Conservation (phyloP, 208 protist species). For the Histomonas meleagridis region DNA sequence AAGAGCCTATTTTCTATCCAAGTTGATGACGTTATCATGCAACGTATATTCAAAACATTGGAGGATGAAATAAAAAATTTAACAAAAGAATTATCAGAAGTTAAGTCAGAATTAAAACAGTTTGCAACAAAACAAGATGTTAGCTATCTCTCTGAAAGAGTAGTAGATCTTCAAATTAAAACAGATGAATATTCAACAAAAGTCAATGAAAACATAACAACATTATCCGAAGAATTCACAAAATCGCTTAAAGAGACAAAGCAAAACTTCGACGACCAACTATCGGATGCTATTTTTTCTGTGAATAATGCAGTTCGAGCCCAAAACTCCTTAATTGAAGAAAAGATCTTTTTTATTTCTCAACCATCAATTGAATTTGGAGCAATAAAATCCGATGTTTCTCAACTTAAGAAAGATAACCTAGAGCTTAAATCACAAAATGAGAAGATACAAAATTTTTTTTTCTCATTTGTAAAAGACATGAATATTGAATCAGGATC, state of each 20-base stretch:
- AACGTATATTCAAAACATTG: background rate
- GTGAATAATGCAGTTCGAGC: constrained; percentile 6
- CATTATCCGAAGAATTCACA: background rate
- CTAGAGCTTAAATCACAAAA: background rate
- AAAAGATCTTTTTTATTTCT: constrained; percentile 1
- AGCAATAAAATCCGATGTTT: background rate
- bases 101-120: background rate
- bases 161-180: background rate
- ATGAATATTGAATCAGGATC: background rate
- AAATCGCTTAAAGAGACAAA: background rate
- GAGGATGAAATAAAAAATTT: background rate
- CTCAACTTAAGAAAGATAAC: background rate
- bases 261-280: background rate
- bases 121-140: background rate
- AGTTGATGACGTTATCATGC: constrained; percentile 13
- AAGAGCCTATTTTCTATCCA: background rate
- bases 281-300: background rate
- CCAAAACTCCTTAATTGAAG: constrained; percentile 32
- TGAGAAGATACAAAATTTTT: background rate
- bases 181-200: too few relatives aligned
- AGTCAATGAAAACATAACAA: background rate
- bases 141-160: background rate
- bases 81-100: background rate
- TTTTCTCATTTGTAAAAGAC: background rate
- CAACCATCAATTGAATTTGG: background rate